Base-by-base conservation (phyloP, 163 green algal genomes). In the Scenedesmus sp. region DNA sequence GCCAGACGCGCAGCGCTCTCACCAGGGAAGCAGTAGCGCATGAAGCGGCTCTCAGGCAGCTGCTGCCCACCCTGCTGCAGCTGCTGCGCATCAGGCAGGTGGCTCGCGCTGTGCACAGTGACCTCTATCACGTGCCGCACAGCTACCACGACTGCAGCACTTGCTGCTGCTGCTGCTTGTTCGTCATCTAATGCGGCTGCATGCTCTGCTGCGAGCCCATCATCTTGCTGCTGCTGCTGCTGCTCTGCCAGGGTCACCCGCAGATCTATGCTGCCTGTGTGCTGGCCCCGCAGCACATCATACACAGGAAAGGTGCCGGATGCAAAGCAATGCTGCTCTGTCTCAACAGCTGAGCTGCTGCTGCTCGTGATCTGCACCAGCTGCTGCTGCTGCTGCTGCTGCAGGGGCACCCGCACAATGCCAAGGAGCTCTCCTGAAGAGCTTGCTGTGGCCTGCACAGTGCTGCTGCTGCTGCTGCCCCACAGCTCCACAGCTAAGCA, bases 1-100 rank as follows among this genome's bases (percentile, higher is more conserved):
- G 13, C 9, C 67, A 34, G 20, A 6, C 67, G 46, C 57, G 26
- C 23, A 62, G 18, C 87, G 16, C 1, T 52, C 82, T 59, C 67
- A 92, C 89, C 90, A 60, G 90, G 90, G 46, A 93, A 93, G 16
- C 26, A 83, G 83, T 93, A 93, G 70, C 82, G n/a, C 73, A 90
- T 77, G 90, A 93, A 93, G 0, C 90, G n/a, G 6, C 70, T 81
- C 4, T 90, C 73, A 59, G 90, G 90, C 73, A 86, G 76, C 26
- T 16, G 57, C 56, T 87, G 83, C 2, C 57, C 57, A 3, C 26
- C 90, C 6, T 56, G 70, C n/a, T 62, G 23, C 84, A 93, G 84
- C 70, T 70, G 23, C 13, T 23, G 5, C 7, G 18, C 26, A 46
- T 79, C 59, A 15, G 90, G 90, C 57, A 93, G 70, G 13, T 34